Evolutionary conservation across 495 filamentous ascomycete genomes (phyloP), one percentile per base, ranked within the genome.

Genomic region (Letharia columbiana): DNA sequence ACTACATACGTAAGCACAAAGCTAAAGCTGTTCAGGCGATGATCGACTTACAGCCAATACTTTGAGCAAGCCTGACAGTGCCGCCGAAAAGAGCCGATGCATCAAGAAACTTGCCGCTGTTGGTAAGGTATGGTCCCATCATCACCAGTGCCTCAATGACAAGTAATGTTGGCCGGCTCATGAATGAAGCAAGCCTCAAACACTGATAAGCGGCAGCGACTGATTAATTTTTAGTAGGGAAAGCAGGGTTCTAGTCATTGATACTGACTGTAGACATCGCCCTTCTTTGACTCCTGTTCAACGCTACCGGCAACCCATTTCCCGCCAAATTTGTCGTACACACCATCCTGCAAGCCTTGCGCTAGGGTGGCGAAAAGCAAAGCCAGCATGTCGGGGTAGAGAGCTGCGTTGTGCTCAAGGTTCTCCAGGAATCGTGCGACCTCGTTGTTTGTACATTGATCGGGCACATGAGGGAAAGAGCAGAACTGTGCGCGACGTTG

Each of bases 91-190:
- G 61, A 11, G 78, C 79, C 75, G 78, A 81, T 8, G 80, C 77
- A 58, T 80, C 79, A 41, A 81, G 75, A 3, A 80, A 82, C 62
- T 80, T 79, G 6, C 79, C 80, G 69, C 73, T 77, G 45, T 82
- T 80, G 40, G 79, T 79, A 13, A 82, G 61, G n/a, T 78, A 79
- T 33, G 79, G 79, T 4, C 78, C 79, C 1, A 81, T 68, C 49
- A 82, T 80, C 1, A 81, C 71, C 31, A 82, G 65, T 0, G 79
- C 69, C 56, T 82, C 77, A 7, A 82, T 75, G 10, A 71, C 74
- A 31, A 79, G 73, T 44, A 80, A 45, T 0, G 77, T 78, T 7
- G 80, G 80, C 11, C 79, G 76, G 47, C 77, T 80, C 35, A 80
- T 74, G 50, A 80, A 82, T 35, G 80, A 80, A 8, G 75, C 75